Conservation (phyloP, 176 grass and related monocot species). For the Tillandsia fasciculata region DNA sequence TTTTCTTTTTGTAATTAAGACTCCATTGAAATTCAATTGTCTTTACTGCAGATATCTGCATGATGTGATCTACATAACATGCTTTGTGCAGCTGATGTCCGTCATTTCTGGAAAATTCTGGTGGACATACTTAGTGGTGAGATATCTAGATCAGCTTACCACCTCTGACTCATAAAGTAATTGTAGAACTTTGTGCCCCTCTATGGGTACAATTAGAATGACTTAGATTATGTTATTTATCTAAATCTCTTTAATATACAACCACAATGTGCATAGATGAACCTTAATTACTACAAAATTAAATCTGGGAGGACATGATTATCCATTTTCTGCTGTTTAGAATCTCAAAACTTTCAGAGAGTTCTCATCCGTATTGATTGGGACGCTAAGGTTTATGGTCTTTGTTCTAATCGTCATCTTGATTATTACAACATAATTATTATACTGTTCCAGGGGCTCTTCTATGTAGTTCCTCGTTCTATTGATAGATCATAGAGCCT, state of each 20-base stretch:
- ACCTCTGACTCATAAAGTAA: not conserved
- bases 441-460: no score
- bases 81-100: slow-evolving; percentile 78
- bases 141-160: slow-evolving; percentile 6
- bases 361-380: no score
- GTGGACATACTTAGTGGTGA: slow-evolving; percentile 94
- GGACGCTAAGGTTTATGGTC: no score
- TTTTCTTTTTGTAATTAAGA: slow-evolving; percentile 6
- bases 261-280: not conserved
- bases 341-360: no score
- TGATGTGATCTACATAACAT: slow-evolving; percentile 92
- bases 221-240: not conserved
- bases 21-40: not conserved
- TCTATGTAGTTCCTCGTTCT: no score
- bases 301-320: not conserved
- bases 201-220: not conserved
- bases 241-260: not conserved
- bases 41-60: slow-evolving; percentile 60
- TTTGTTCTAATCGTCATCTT: no score
- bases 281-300: not conserved
- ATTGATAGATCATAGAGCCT: no score
- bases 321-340: no score
- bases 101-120: slow-evolving; percentile 96
- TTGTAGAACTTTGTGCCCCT: not conserved
- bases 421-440: not conserved